Evolutionary conservation across 2,329 filamentous ascomycete genomes (phyloP).

Genomic region (Colletotrichum camelliae): DNA sequence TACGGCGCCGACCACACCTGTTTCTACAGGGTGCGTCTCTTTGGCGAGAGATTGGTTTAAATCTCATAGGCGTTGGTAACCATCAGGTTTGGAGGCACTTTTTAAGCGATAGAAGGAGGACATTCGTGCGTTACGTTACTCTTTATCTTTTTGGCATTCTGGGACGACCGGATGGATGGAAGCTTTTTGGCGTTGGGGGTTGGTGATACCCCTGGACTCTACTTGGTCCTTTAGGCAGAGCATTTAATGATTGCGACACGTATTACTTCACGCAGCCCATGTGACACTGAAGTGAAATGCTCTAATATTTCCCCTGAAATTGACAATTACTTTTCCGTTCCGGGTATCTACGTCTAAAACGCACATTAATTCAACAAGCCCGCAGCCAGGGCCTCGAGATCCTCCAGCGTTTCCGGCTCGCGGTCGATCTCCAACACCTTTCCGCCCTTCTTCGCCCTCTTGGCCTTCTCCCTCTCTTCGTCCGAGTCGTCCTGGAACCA

Average conservation of each 20-base stretch:
- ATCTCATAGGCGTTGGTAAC: background rate
- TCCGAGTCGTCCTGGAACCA: constrained; percentile 76
- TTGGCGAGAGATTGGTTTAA: constrained; percentile 44
- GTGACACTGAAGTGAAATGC: background rate
- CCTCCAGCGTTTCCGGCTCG: constrained; percentile 80
- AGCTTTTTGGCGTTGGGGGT: constrained; percentile 17
- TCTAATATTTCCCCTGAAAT: background rate
- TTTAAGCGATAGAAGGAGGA: background rate
- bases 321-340: constrained; percentile 3
- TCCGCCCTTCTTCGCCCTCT: constrained; percentile 50
- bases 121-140: background rate
- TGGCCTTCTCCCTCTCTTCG: constrained; percentile 40
- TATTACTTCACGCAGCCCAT: background rate
- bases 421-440: constrained; percentile 67
- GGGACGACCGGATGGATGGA: background rate
- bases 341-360: constrained; percentile 33
- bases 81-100: background rate
- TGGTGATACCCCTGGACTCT: constrained; percentile 21
- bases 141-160: constrained; percentile 3
- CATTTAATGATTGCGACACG: background rate
- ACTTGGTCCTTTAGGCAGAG: background rate
- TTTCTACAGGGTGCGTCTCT: constrained; percentile 68
- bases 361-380: constrained; percentile 58
- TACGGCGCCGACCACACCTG: constrained; percentile 68
- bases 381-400: constrained; percentile 78